Evolutionary conservation across 1,284 basidiomycete species (phyloP), one percentile per base, ranked within the genome.

Genomic region (Pseudozyma thailandica): DNA sequence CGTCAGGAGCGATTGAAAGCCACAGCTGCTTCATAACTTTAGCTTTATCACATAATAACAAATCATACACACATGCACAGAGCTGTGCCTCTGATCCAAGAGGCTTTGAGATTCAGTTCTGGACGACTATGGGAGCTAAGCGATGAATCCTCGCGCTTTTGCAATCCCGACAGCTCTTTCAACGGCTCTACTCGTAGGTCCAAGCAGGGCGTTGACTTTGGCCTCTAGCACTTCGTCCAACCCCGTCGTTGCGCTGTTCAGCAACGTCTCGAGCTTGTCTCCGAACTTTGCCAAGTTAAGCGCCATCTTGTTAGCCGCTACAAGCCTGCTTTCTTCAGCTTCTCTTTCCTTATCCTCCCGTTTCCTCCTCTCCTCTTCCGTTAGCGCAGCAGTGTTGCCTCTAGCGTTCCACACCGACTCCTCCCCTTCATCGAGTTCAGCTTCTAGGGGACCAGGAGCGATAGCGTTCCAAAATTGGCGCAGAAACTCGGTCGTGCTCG

Each of bases 391-490:
- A 1, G 21, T 15, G 16, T 26, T 42, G 9, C 23, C 20, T 1
- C 35, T 8, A 3, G 58, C 51, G 10, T n/a, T 23, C 47, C 58
- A 61, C 6, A 37, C 45, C 2, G 18, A n/a, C n/a, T n/a, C n/a
- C n/a, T n/a, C 37, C 1, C 8, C 23, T 2, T 16, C 26, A 4
- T 35, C 46, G 4, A 20, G n/a, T 16, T 48, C 41, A 20, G 10
- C 6, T 0, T 70, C 65, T 15, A 41, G 41, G 3, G 60, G 38
- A 3, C 50, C 30, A 1, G 94, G 94, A 56, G 94, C 90, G 48
- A 92, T 88, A 0, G 93, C 88, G 10, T 90, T 87, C 94, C 94
- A 98, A 81, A 94, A 98, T 81, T 98, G 95, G 10, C 95, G 89
- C 10, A 99, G 86, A 82, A 98, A 97, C 83, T 99, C 95, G 73